Conservation (phyloP, 164 flowering plant species). For the Buxus sempervirens region DNA sequence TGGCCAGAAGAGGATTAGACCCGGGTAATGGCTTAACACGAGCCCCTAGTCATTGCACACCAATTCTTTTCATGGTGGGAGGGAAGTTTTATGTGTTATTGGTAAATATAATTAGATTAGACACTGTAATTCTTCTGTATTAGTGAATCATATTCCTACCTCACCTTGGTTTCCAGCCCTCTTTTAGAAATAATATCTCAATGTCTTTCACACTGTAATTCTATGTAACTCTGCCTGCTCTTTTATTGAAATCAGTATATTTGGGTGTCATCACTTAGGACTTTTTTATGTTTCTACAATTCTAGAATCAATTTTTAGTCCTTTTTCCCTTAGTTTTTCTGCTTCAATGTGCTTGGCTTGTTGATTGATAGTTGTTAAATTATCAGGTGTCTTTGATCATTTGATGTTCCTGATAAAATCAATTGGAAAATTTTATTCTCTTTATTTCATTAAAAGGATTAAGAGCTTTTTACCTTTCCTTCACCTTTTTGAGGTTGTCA, state of each 20-base stretch:
- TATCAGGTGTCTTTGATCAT: not conserved
- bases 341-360: not conserved
- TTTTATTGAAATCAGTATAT: conserved; percentile 15
- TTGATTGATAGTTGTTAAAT: not conserved
- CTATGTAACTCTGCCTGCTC: conserved; percentile 7
- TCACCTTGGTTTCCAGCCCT: conserved; percentile 2
- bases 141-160: conserved; percentile 4
- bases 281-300: not conserved
- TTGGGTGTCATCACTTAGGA: not conserved
- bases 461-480: conserved; percentile 5
- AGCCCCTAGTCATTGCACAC: not conserved
- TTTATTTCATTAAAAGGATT: not conserved
- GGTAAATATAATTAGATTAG: not conserved
- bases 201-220: conserved; percentile 21
- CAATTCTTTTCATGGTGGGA: conserved; percentile 4
- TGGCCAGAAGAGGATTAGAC: conserved; percentile 67
- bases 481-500: conserved; percentile 1
- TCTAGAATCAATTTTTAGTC: not conserved
- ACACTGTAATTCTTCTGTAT: conserved; percentile 12
- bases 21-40: conserved; percentile 30
- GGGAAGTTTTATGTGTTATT: not conserved
- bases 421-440: not conserved
- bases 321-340: not conserved
- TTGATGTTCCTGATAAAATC: not conserved
- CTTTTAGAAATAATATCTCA: conserved; percentile 20